Conservation (phyloP, 2,329 filamentous ascomycete genomes). For the Phaeoacremonium minimum region DNA sequence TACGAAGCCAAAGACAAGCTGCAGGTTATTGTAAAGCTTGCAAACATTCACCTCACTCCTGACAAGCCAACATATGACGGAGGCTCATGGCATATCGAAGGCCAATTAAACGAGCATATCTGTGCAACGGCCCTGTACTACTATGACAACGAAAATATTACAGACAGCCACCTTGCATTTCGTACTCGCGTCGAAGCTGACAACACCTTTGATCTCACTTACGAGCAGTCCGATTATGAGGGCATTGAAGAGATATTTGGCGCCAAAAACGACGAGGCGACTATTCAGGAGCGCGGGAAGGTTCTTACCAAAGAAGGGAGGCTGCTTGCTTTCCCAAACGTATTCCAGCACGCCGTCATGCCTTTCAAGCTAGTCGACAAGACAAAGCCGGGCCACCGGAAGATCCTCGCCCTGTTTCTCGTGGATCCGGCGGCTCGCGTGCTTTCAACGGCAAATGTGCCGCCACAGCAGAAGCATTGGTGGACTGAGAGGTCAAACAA, state of each 20-base stretch:
- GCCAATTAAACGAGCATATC: constrained; percentile 49
- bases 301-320: constrained; percentile 35
- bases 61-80: constrained; percentile 44
- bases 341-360: constrained; percentile 43
- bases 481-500: too few species aligned
- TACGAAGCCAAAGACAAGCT: constrained; percentile 39
- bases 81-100: constrained; percentile 45
- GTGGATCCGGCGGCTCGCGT: constrained; percentile 51
- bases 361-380: constrained; percentile 44
- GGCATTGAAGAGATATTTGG: constrained; percentile 6
- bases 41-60: constrained; percentile 53
- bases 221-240: constrained; percentile 14
- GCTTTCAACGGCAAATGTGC: constrained; percentile 36
- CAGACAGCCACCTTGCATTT: constrained; percentile 36
- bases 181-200: constrained; percentile 21
- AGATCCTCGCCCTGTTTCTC: constrained; percentile 54
- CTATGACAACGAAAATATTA: constrained; percentile 47
- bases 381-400: constrained; percentile 47
- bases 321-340: constrained; percentile 37
- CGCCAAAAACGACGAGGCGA: constrained; percentile 11
- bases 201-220: constrained; percentile 4
- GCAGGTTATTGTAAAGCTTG: constrained; percentile 61
- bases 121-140: constrained; percentile 52
- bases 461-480: constrained; percentile 31
- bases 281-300: constrained; percentile 34